Base-by-base conservation (phyloP, 352 stramenopile genomes). In the Phytopythium vexans region DNA sequence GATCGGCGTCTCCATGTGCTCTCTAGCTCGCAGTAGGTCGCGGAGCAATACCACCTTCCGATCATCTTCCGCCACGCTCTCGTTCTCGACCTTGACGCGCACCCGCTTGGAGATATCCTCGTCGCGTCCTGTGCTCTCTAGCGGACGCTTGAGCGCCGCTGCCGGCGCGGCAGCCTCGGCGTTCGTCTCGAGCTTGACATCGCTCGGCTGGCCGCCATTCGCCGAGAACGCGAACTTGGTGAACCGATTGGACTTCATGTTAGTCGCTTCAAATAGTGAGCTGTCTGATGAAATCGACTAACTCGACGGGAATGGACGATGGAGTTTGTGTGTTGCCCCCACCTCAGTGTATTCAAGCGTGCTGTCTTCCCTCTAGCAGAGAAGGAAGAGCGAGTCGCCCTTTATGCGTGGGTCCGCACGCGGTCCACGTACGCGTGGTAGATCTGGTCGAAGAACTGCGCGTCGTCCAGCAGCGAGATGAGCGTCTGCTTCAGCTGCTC, bases 381-480 rank as follows among this genome's bases (percentile, higher is more conserved):
- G 6, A 27, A 14, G 16, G 31, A 12, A 14, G 12, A 10, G 32
- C 3, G 43, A 4, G 15, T 60, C 35, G 16, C 33, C 21, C 41
- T 54, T 72, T 68, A 78, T 69, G 56, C 57, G 62, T 60, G 72
- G 51, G 70, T 67, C 52, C 69, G 80, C 52, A 88, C 67, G 55
- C 83, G 81, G 54, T 70, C 70, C 50, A 89, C 72, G 63, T 92
- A 94, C 54, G 82, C 82, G 60, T 90, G 78, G 69, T 94, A 92
- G 57, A 94, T 89, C 71, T 92, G 82, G 57, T 94, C 80, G 54
- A 94, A 89, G 68, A 94, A 94, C 65, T 84, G 70, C 48, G 77
- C 59, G 61, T 94, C 84, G 53, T 94, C 82, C 52, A 94, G 58
- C 56, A 92, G 64, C 41, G 69, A 58, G 52, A 94, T 83, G 39